Evolutionary conservation across 768 basidiomycete species (phyloP).

Genomic region (Dentipellis fragilis): DNA sequence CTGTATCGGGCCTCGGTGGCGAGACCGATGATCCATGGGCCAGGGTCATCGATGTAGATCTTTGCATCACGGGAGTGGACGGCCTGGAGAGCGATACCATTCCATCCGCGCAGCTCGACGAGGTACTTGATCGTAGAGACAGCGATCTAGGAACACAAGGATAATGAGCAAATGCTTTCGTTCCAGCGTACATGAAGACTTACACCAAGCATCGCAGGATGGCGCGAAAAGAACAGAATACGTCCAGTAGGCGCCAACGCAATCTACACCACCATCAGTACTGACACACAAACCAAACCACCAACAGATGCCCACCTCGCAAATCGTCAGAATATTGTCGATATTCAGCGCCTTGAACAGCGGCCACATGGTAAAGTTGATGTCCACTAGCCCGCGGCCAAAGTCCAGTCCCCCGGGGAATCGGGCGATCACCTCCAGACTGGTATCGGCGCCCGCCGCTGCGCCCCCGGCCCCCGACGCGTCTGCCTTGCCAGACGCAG

Average conservation of each 20-base stretch:
- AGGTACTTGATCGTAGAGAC: slow-evolving; percentile 88
- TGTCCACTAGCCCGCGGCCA: slow-evolving; percentile 81
- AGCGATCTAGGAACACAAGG: slow-evolving; percentile 43
- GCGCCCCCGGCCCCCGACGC: slow-evolving; percentile 28
- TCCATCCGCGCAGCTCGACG: slow-evolving; percentile 89
- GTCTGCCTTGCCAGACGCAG: slow-evolving; percentile 43
- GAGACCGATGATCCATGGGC: slow-evolving; percentile 92
- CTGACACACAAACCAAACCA: too few relatives aligned
- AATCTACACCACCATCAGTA: slow-evolving; percentile 34
- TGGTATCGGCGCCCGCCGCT: slow-evolving; percentile 27
- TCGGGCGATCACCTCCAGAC: slow-evolving; percentile 76
- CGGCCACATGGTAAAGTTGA: slow-evolving; percentile 97
- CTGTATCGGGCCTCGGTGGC: slow-evolving; percentile 79
- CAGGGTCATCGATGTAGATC: slow-evolving; percentile 92
- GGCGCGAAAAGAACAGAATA: slow-evolving; percentile 78
- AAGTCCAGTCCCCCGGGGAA: slow-evolving; percentile 94
- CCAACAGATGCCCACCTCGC: slow-evolving; percentile 48
- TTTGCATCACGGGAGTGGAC: slow-evolving; percentile 82
- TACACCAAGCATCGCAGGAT: slow-evolving; percentile 87
- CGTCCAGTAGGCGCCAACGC: slow-evolving; percentile 83
- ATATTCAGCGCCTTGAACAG: slow-evolving; percentile 87
- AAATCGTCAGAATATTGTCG: slow-evolving; percentile 87
- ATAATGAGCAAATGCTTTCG: slow-evolving; percentile 1
- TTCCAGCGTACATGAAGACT: slow-evolving; percentile 12
- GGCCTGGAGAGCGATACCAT: slow-evolving; percentile 72